These are phyloP conservation scores for Penstemon eatonii DNA, from an alignment of 257 asterid species.

Conservation along the genomic window DNA sequence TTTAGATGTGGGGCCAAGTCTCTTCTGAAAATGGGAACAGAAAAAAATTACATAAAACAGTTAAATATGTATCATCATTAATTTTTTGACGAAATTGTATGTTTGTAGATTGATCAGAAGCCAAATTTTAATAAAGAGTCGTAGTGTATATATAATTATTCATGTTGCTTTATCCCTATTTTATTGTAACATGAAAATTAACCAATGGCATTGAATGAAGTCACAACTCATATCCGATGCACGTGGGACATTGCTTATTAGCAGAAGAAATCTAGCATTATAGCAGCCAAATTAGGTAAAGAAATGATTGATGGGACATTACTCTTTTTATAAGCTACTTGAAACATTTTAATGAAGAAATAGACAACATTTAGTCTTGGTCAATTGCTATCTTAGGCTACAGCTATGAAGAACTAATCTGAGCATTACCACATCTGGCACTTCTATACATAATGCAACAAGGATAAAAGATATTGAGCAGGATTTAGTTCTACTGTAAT, in stretches of 20 bases:
- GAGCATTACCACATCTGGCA: constrained; percentile 22
- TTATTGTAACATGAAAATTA: constrained; percentile 1
- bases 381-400: neutral
- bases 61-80: neutral
- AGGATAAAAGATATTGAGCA: constrained; percentile 5
- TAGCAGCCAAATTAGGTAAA: constrained; percentile 15
- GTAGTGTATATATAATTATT: neutral
- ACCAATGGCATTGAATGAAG: constrained; percentile 14
- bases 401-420: constrained; percentile 10
- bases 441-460: constrained; percentile 15
- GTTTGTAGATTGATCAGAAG: constrained; percentile 20
- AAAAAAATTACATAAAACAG: constrained; percentile 3
- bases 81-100: neutral
- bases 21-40: constrained; percentile 62
- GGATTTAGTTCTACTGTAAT: constrained; percentile 20
- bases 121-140: neutral
- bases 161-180: neutral
- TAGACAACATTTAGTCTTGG: neutral
- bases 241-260: neutral
- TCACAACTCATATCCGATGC: neutral
- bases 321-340: neutral
- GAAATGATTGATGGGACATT: constrained; percentile 7
- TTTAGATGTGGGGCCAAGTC: constrained; percentile 91
- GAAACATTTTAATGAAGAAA: constrained; percentile 4
- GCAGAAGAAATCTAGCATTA: constrained; percentile 15